A percentile compares a stretch with the other conserved stretches of the same genome.
Evolutionary conservation across 1,284 basidiomycete species (phyloP).

Genomic region (Pisolithus thermaeus): DNA sequence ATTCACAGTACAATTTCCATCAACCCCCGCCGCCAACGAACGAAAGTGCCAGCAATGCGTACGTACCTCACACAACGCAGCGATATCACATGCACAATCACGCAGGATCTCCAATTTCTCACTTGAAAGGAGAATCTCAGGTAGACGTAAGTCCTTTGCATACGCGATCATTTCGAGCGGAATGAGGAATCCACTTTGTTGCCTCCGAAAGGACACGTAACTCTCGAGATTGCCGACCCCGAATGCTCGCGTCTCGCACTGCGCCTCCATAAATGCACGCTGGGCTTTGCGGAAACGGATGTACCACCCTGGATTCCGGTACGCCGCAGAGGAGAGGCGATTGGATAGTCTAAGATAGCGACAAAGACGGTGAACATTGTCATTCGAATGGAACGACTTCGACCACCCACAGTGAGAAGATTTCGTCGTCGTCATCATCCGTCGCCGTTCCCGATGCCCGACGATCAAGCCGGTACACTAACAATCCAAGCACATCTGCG

Average conservation of each 20-base stretch:
- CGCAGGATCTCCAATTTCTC: slow-evolving; percentile 13
- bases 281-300: slow-evolving; percentile 32
- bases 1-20: neutral
- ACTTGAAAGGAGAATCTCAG: slow-evolving; percentile 28
- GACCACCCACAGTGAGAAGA: slow-evolving; percentile 19
- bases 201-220: slow-evolving; percentile 40
- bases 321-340: slow-evolving; percentile 20
- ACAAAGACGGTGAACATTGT: slow-evolving; percentile 3
- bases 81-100: slow-evolving; percentile 25
- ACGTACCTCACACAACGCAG: slow-evolving; percentile 25
- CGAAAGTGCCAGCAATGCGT: neutral
- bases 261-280: slow-evolving; percentile 24
- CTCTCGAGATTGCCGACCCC: slow-evolving; percentile 35
- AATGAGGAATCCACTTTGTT: slow-evolving; percentile 45
- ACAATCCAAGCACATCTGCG: slow-evolving; percentile 44
- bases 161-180: slow-evolving; percentile 51
- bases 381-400: neutral
- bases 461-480: slow-evolving; percentile 30
- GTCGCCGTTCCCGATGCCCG: neutral
- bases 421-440: neutral
- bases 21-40: neutral
- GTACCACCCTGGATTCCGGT: slow-evolving; percentile 21
- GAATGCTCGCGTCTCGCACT: slow-evolving; percentile 5
- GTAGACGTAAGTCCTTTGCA: slow-evolving; percentile 40
- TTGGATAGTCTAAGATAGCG: slow-evolving; percentile 21